Evolutionary conservation across 2,329 filamentous ascomycete species (phyloP).

Genomic region (Pyrenochaeta sp.): DNA sequence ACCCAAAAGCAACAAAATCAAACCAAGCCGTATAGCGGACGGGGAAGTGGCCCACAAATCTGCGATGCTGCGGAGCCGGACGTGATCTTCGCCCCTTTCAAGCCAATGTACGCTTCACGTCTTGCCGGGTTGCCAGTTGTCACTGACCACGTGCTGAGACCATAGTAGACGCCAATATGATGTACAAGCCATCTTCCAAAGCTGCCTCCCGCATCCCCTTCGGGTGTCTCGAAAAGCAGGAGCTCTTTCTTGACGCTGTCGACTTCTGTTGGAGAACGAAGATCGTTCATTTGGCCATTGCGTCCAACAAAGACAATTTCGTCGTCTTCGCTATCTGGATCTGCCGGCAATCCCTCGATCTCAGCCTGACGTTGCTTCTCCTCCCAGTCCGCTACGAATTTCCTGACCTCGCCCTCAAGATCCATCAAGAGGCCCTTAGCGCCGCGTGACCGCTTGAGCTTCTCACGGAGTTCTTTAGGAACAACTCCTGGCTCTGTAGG

Average conservation of each 20-base stretch:
- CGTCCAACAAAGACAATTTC: constrained; percentile 90
- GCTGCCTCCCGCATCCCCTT: constrained; percentile 75
- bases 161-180: constrained; percentile 91
- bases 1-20: constrained; percentile 9
- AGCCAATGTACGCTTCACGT: constrained; percentile 82
- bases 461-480: constrained; percentile 79
- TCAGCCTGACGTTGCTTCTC: constrained; percentile 61
- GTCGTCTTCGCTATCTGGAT: constrained; percentile 71
- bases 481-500: constrained; percentile 62
- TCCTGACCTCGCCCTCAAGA: constrained; percentile 83
- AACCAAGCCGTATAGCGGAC: constrained; percentile 46
- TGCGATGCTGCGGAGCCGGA: constrained; percentile 14
- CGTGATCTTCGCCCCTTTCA: constrained; percentile 60
- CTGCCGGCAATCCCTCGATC: constrained; percentile 51
- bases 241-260: constrained; percentile 67
- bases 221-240: constrained; percentile 81
- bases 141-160: constrained; percentile 82
- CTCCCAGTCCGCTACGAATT: constrained; percentile 72
- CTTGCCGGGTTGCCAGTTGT: constrained; percentile 73
- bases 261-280: constrained; percentile 57
- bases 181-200: constrained; percentile 96
- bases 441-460: constrained; percentile 79
- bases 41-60: constrained; percentile 38
- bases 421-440: constrained; percentile 82
- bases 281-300: constrained; percentile 69